These are phyloP conservation scores for Rhipidocladum racemiflorum DNA, from an alignment of 176 grass and related monocot species.

Conservation along the genomic window DNA sequence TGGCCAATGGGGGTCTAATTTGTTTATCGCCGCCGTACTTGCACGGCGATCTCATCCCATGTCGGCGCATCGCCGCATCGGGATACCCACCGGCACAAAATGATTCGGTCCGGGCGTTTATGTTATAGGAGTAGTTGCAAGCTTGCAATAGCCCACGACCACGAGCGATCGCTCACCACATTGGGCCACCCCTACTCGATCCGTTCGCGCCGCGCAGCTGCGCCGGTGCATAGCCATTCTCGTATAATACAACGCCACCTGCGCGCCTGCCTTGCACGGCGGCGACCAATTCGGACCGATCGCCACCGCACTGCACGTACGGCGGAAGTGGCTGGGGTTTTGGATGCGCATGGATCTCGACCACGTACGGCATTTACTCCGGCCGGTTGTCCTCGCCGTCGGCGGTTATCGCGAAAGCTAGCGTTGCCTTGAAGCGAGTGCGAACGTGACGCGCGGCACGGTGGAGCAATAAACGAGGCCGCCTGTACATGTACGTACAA, in stretches of 20 bases:
- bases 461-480: neutral
- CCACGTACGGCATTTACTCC: neutral
- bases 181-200: neutral
- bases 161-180: neutral
- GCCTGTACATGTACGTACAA: neutral
- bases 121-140: too few relatives aligned
- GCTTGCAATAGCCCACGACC: neutral
- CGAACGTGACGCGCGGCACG: neutral
- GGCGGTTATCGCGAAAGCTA: neutral
- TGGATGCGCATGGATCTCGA: neutral
- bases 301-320: neutral
- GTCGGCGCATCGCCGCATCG: neutral
- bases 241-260: too few relatives aligned
- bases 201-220: neutral
- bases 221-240: too few relatives aligned
- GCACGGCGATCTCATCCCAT: neutral
- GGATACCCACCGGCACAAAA: neutral
- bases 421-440: constrained; percentile 10
- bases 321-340: neutral
- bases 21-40: neutral
- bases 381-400: neutral
- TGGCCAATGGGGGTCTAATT: neutral
- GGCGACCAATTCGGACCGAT: neutral
- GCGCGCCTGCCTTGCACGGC: too few relatives aligned
- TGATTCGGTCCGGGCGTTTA: neutral